A percentile compares a stretch with the other conserved stretches of the same genome.
Conservation (phyloP, 805 yeast species). For the Wickerhamiella qilinensis region DNA sequence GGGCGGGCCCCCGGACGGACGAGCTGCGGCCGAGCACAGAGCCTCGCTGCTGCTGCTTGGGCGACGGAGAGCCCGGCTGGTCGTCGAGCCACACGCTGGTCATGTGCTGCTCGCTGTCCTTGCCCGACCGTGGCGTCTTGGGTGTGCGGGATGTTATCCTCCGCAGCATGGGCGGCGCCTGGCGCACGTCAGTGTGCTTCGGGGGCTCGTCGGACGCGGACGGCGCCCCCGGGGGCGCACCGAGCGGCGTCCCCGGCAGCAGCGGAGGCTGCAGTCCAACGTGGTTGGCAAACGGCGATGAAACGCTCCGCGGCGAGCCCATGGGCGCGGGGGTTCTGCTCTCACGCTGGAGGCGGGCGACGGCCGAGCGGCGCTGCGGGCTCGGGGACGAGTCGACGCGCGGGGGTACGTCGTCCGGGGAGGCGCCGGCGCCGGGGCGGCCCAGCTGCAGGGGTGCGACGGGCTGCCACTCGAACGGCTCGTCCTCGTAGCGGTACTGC, state of each 20-base stretch:
- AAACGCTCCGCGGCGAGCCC: too few relatives aligned
- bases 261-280: too few relatives aligned
- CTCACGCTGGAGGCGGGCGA: neutral
- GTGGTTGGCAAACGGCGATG: too few relatives aligned
- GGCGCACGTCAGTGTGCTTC: slow-evolving; percentile 3
- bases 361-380: neutral
- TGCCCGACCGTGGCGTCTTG: neutral
- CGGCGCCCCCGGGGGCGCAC: too few relatives aligned
- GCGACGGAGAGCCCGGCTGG: neutral
- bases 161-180: slow-evolving; percentile 1
- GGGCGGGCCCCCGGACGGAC: neutral
- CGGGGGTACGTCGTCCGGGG: neutral
- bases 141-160: neutral
- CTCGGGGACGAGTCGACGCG: neutral
- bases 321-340: too few relatives aligned
- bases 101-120: neutral
- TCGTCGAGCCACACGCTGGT: neutral
- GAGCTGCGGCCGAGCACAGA: neutral
- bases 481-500: neutral
- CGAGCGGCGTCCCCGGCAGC: too few relatives aligned
- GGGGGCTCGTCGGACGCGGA: too few relatives aligned
- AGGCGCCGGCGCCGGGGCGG: neutral
- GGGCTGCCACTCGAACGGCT: neutral
- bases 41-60: neutral
- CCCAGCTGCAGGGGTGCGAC: neutral